These are phyloP conservation scores for Rhexocercosporidium sp. DNA, from an alignment of 2,329 filamentous ascomycete species.

Conservation along the genomic window DNA sequence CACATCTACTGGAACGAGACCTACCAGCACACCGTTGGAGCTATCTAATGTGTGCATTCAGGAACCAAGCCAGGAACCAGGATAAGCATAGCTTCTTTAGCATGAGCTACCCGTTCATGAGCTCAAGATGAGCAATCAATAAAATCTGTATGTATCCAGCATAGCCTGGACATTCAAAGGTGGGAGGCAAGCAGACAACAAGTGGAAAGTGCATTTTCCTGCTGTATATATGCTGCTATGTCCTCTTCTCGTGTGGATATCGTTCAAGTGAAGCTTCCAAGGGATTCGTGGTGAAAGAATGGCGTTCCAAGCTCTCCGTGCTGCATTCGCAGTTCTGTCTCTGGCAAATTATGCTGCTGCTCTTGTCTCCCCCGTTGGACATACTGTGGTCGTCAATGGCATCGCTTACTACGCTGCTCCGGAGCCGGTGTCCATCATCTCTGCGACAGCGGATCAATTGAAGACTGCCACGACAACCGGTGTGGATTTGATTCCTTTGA, in stretches of 20 bases:
- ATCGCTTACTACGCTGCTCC: constrained; percentile 42
- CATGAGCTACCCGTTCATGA: not conserved
- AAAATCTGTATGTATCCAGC: not conserved
- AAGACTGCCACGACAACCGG: constrained; percentile 21
- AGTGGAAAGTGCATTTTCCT: not conserved
- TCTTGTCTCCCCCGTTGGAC: constrained; percentile 21
- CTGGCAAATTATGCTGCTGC: constrained; percentile 4
- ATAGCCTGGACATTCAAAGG: not conserved
- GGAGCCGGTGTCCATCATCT: constrained; percentile 32
- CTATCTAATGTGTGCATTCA: not conserved
- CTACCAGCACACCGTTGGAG: not conserved
- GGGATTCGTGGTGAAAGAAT: not conserved
- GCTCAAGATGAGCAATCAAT: constrained; percentile 2
- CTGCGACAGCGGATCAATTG: constrained; percentile 24
- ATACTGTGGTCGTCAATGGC: constrained; percentile 38
- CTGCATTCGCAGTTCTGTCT: not conserved
- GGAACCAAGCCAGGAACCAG: not conserved
- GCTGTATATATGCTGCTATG: not conserved
- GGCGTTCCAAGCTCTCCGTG: not conserved
- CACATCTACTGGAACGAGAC: not conserved
- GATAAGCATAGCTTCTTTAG: not conserved
- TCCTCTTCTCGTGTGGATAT: not conserved
- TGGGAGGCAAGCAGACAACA: not conserved
- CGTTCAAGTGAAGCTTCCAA: not conserved
- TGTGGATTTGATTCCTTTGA: constrained; percentile 36